Evolutionary conservation across 2,329 filamentous ascomycete species (phyloP), one percentile per base, ranked within the genome.

Genomic region (Apiospora malaysiana): DNA sequence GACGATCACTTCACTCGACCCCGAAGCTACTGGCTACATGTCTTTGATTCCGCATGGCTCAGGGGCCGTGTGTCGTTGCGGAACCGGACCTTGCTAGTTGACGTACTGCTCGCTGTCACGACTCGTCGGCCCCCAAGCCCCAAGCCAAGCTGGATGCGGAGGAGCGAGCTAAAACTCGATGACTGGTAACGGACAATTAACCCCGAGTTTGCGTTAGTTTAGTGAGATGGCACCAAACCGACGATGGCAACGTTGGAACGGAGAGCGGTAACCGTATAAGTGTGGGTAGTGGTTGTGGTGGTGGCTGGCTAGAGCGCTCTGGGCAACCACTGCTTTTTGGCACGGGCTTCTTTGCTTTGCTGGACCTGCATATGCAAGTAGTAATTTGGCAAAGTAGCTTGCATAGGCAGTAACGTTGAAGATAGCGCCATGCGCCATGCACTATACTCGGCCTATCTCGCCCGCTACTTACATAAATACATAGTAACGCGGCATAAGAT

Each of bases 331-430:
- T 40, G 27, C 18, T 21, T n/a, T 37, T 37, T 37, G 51, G 56
- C 56, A 40, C 56, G 51, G 51, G 51, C 16, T 27, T 27, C 51
- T 59, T 59, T 59, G 56, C 56, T 63, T 63, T 63, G 56, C 56
- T 63, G 56, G 56, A 63, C 56, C 56, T 63, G 56, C 56, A 63
- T 63, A 63, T 63, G 27, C 51, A 59, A 32, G 56, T 63, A 63
- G 56, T n/a, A 63, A 63, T n/a, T 63, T 40, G 56, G 18, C 16
- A 16, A 32, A 59, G 51, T 63, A 23, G 56, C 32, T 27, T 63
- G 56, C 56, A 63, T 63, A 32, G 51, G 56, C 56, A 37, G 56
- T 63, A 63, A 63, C 56, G 56, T 63, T 63, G 56, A 63, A 40
- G 56, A 63, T 63, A 63, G 56, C 27, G 51, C 51, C 51, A 37